Conservation (phyloP, 768 basidiomycete species). For the Tylopilus sp. region DNA sequence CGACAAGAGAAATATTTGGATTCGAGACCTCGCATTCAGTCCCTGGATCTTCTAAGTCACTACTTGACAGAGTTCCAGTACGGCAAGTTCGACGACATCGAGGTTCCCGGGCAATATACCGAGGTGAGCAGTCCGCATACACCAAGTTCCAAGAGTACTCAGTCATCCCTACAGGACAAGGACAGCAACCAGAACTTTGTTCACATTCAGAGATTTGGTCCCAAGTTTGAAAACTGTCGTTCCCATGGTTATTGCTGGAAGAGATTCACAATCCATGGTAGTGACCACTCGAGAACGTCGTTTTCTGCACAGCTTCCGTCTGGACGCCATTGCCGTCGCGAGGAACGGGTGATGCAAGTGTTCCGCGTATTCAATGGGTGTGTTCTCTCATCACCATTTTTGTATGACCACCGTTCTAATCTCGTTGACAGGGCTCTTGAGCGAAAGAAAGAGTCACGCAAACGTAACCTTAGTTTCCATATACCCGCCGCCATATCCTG, state of each 20-base stretch:
- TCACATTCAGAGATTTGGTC: slow-evolving; percentile 85
- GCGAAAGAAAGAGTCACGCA: slow-evolving; percentile 89
- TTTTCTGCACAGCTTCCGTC: slow-evolving; percentile 92
- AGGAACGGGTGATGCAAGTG: slow-evolving; percentile 88
- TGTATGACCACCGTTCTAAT: not conserved
- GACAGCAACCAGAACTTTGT: slow-evolving; percentile 91
- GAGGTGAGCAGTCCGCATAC: slow-evolving; percentile 53
- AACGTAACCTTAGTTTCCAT: slow-evolving; percentile 89
- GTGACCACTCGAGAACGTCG: slow-evolving; percentile 83
- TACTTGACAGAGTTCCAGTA: slow-evolving; percentile 98
- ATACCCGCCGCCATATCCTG: slow-evolving; percentile 84
- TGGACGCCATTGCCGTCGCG: slow-evolving; percentile 80
- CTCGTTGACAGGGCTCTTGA: slow-evolving; percentile 60
- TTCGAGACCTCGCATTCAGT: slow-evolving; percentile 75
- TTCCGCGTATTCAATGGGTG: slow-evolving; percentile 95
- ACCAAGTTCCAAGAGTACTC: not conserved
- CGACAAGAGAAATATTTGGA: slow-evolving; percentile 84
- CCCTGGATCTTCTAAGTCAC: slow-evolving; percentile 83
- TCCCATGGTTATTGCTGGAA: slow-evolving; percentile 85
- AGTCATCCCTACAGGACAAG: slow-evolving; percentile 66
- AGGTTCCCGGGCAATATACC: slow-evolving; percentile 98
- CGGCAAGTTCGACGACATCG: slow-evolving; percentile 95
- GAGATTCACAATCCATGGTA: slow-evolving; percentile 86
- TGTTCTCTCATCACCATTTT: slow-evolving; percentile 17
- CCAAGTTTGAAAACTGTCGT: slow-evolving; percentile 87